Conservation (phyloP, 495 filamentous ascomycete species). For the Penicillium nucicola region DNA sequence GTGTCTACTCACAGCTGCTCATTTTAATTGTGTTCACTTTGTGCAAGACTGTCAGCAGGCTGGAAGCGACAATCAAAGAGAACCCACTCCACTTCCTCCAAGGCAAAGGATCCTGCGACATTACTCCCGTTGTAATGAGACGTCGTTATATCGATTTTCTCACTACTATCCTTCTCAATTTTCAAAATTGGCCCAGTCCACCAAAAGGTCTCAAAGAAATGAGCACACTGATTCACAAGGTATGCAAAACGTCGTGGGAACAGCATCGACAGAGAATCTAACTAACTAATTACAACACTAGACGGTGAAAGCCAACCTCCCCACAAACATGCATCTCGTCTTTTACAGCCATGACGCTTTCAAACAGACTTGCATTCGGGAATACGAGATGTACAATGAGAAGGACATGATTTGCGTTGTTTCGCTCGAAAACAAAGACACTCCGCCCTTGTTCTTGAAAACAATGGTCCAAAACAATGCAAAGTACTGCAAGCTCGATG, state of each 20-base stretch:
- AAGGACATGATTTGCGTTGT: slow-evolving; percentile 13
- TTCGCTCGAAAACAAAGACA: slow-evolving; percentile 3
- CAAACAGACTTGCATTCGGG: not conserved
- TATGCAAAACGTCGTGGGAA: too few relatives aligned
- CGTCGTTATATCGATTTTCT: slow-evolving; percentile 9
- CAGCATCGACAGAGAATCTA: too few relatives aligned
- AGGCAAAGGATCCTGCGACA: not conserved
- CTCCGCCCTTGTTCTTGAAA: not conserved
- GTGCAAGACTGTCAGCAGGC: not conserved
- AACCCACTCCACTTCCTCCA: too few relatives aligned
- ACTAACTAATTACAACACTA: too few relatives aligned
- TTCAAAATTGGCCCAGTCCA: slow-evolving; percentile 1
- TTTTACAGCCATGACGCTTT: not conserved
- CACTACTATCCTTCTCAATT: slow-evolving; percentile 7
- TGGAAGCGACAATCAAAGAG: too few relatives aligned
- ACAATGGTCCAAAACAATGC: not conserved
- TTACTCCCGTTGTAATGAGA: not conserved
- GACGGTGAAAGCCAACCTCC: not conserved
- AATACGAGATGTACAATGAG: slow-evolving; percentile 6
- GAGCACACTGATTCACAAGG: not conserved
- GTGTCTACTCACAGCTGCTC: not conserved
- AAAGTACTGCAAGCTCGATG: not conserved
- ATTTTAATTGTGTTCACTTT: not conserved
- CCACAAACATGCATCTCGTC: not conserved
- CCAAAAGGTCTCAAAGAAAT: not conserved